phyloP scores from a whole-genome alignment of 2,329 filamentous ascomycete genomes.

The Xylogone sp. region DNA sequence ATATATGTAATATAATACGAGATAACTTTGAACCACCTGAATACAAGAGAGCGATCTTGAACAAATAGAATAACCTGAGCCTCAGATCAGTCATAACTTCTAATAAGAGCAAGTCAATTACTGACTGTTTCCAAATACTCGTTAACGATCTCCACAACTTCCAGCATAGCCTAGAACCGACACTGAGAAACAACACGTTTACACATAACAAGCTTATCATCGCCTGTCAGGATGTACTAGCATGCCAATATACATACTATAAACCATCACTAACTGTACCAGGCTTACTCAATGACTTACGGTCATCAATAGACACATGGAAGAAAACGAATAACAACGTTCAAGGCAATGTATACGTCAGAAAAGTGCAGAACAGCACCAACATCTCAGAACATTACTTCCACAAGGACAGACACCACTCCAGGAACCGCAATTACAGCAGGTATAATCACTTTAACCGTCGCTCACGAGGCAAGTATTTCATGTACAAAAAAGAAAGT shows the following conservation, averaged over 20 bases:
- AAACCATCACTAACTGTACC: background rate
- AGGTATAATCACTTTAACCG: background rate
- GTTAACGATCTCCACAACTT: background rate
- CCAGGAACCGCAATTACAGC: background rate
- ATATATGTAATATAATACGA: background rate
- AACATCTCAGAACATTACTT: background rate
- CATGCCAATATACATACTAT: background rate
- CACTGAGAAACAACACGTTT: background rate
- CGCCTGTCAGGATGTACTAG: background rate
- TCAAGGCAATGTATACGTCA: too few relatives aligned
- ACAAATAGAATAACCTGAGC: background rate
- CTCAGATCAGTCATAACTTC: background rate
- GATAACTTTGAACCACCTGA: background rate
- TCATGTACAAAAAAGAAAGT: background rate
- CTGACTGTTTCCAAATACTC: background rate
- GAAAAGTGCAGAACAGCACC: too few relatives aligned
- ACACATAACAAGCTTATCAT: background rate
- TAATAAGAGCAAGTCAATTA: background rate
- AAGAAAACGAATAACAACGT: background rate
- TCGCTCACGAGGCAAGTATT: background rate
- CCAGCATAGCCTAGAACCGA: background rate
- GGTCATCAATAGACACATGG: background rate
- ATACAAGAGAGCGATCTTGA: background rate
- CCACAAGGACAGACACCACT: background rate
- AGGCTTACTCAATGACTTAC: background rate